These are phyloP conservation scores for Penicillium odoratum DNA, from an alignment of 495 filamentous ascomycete species.

Conservation along the genomic window DNA sequence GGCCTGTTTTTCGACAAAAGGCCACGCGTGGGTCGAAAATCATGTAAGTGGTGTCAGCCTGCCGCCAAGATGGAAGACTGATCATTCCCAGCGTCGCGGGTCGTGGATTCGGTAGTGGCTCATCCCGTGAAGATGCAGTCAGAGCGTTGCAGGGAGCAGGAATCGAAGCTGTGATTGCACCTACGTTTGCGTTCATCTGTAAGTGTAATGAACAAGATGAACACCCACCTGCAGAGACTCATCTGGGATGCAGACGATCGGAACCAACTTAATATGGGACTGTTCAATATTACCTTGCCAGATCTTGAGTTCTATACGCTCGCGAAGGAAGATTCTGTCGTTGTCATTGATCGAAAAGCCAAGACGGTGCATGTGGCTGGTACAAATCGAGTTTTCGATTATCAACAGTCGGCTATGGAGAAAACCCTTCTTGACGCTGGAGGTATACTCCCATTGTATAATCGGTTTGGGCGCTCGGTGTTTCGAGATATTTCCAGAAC, in stretches of 20 bases:
- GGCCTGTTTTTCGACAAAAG: constrained; percentile 4
- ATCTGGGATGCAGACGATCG: neutral
- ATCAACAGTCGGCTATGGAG: neutral
- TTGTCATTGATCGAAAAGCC: neutral
- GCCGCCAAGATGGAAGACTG: constrained; percentile 10
- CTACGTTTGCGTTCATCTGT: neutral
- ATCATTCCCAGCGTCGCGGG: constrained; percentile 31
- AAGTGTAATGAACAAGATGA: neutral
- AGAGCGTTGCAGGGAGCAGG: constrained; percentile 30
- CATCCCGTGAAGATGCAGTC: constrained; percentile 43
- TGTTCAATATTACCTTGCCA: neutral
- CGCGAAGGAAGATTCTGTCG: neutral
- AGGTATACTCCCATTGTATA: neutral
- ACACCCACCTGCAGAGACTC: neutral
- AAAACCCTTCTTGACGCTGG: neutral
- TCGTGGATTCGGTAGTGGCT: constrained; percentile 44
- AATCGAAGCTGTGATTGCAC: neutral
- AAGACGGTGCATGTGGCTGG: neutral
- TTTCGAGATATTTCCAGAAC: neutral
- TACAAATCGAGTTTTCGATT: neutral
- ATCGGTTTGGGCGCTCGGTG: neutral
- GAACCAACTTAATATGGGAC: neutral
- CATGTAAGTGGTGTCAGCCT: neutral
- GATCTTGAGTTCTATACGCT: neutral
- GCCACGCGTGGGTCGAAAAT: constrained; percentile 3